phyloP scores from a whole-genome alignment of 768 basidiomycete species.

The Tricholoma sp. region DNA sequence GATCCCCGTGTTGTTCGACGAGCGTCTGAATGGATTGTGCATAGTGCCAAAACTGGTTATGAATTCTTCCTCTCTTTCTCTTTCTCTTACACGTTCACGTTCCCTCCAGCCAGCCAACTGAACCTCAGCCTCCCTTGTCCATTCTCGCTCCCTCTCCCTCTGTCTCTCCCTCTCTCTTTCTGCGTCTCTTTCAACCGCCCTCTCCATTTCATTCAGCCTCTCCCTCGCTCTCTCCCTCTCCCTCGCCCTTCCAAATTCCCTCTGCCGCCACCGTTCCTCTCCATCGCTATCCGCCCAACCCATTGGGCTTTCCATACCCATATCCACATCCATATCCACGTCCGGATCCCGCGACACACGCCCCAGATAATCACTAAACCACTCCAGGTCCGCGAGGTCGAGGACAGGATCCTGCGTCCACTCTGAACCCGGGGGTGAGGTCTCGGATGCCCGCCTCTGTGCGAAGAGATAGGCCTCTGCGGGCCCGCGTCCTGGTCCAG shows the following conservation, averaged over 20 bases:
- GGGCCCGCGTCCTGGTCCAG: background rate
- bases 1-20: background rate
- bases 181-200: background rate
- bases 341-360: background rate
- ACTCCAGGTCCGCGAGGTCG: background rate
- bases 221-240: background rate
- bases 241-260: background rate
- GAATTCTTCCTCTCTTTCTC: background rate
- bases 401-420: background rate
- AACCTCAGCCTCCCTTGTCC: slow-evolving; percentile 2
- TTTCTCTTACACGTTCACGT: background rate
- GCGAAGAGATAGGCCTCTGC: background rate
- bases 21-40: background rate
- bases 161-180: background rate
- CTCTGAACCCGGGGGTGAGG: background rate
- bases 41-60: background rate
- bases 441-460: background rate
- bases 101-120: background rate
- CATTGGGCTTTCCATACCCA: background rate
- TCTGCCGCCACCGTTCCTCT: background rate
- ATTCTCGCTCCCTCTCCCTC: background rate
- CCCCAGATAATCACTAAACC: background rate
- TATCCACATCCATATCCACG: background rate
- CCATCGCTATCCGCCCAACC: background rate
- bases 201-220: background rate